Conservation (phyloP, 139 green algal genomes). For the Raphidocelis subcapitata region DNA sequence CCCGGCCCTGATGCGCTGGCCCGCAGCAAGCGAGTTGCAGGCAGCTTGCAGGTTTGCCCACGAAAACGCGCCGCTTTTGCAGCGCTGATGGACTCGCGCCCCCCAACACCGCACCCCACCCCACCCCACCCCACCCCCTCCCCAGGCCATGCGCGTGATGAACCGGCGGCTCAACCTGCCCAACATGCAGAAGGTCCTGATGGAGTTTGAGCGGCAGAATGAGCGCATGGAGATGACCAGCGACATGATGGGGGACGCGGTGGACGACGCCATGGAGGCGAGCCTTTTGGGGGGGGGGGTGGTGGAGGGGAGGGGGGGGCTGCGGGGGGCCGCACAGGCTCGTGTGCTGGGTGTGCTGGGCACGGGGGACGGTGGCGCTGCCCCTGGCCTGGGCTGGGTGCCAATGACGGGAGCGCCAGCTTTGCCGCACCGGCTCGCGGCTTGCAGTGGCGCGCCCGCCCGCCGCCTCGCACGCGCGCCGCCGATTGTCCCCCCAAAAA, state of each 20-base stretch:
- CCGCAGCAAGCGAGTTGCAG: too few species aligned
- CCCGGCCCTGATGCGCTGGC: too few species aligned
- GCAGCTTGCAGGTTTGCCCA: too few species aligned
- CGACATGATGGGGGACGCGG: constrained; percentile 95
- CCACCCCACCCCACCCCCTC: neutral
- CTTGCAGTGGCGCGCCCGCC: too few species aligned
- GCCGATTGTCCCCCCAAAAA: too few species aligned
- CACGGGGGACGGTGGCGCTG: neutral
- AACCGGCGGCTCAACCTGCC: constrained; percentile 96
- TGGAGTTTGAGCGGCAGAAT: constrained; percentile 98
- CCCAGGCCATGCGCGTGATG: constrained; percentile 92
- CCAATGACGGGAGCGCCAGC: neutral
- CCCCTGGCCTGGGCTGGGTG: neutral
- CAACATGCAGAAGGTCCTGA: constrained; percentile 88
- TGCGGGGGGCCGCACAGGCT: neutral
- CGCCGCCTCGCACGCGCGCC: too few species aligned
- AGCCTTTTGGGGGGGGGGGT: neutral
- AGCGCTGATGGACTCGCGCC: neutral
- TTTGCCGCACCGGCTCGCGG: too few species aligned
- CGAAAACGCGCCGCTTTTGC: neutral
- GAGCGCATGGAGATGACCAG: constrained; percentile 97
- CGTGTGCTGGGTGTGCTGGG: neutral
- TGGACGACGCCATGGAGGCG: constrained; percentile 94
- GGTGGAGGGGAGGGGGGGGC: neutral
- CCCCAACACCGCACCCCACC: too few species aligned